These are phyloP conservation scores for Flaveria ramosissima DNA, from an alignment of 129 eudicot genomes.

Conservation along the genomic window DNA sequence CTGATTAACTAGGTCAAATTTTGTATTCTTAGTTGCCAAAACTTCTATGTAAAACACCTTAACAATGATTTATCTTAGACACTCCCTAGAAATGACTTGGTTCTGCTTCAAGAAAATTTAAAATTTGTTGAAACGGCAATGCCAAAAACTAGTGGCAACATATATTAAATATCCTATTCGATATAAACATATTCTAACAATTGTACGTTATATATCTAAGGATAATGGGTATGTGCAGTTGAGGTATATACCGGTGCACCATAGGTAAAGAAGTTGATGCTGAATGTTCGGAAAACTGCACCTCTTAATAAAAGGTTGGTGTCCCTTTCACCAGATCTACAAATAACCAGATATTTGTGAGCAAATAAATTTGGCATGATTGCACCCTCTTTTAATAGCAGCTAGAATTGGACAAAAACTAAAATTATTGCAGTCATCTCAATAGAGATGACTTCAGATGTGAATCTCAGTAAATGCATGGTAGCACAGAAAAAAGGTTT, in stretches of 20 bases:
- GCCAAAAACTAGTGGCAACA: conserved; percentile 20
- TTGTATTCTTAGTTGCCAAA: neutral
- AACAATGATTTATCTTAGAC: neutral
- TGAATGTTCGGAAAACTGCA: conserved; percentile 82
- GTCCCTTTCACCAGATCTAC: conserved; percentile 90
- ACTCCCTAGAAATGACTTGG: neutral
- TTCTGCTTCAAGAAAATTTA: neutral
- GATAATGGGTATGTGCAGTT: conserved; percentile 26
- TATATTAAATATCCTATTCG: neutral
- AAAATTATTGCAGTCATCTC: neutral
- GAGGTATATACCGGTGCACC: conserved; percentile 90
- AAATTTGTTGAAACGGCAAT: conserved; percentile 1
- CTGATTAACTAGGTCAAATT: conserved; percentile 15
- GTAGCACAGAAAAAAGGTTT: neutral
- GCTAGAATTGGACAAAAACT: neutral
- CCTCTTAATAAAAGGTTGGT: conserved; percentile 81
- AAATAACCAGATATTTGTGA: conserved; percentile 20
- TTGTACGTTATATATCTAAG: conserved; percentile 4
- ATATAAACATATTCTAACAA: conserved; percentile 12
- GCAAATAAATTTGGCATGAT: conserved; percentile 2
- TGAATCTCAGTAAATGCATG: neutral
- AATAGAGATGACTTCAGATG: conserved; percentile 3
- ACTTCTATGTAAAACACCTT: neutral
- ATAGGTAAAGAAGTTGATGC: conserved; percentile 97
- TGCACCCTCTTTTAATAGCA: neutral